Base-by-base conservation (phyloP, 2,329 filamentous ascomycete species). In the Mycosphaerella arachidis region DNA sequence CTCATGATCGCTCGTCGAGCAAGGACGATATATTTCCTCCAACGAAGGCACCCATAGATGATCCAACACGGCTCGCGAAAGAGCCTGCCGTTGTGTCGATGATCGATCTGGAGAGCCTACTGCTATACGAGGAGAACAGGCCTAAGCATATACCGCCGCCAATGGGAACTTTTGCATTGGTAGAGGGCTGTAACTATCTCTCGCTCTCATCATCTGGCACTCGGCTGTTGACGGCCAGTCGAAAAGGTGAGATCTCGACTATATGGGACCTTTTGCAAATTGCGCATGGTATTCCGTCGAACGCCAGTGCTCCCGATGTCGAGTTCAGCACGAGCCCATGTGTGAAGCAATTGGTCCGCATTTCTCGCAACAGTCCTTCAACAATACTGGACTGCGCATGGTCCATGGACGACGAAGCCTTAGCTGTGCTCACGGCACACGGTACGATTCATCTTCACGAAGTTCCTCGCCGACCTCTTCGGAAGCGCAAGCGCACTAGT, bases 381-480 rank as follows among this genome's bases (percentile, higher is more conserved):
- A 89, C 90, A 56, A 91, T 97, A 57, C 84, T 97, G 24, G 93
- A 97, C 70, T 90, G 96, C 46, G 86, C 87, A 3, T 99, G 94
- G 94, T 88, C 85, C 57, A 90, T 90, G 3, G 87, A 87, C 58
- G 91, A 90, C 24, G 90, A 96, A 71, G 87, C 90, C 60, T 78
- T 95, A 43, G 93, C 92, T 1, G 87, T 99, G 77, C 86, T 97
- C 29, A 97, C 94, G 0, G 91, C 96, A 70, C 90, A 92, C 67
- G 92, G 93, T n/a, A 99, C 94, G 8, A 87, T 97, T 10, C 94
- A 99, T 75, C 84, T 97, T 48, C 87, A 96, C 65, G 90, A 96
- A 66, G 84, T 97, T 74, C 91, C 92, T 8, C 51, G 56, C 13
- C 48, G 58, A 30, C 60, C 66, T 12, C 82, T 57, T 13, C 61